These are phyloP conservation scores for Torrubiella hemipterigena DNA, from an alignment of 2,329 filamentous ascomycete species.

Conservation along the genomic window DNA sequence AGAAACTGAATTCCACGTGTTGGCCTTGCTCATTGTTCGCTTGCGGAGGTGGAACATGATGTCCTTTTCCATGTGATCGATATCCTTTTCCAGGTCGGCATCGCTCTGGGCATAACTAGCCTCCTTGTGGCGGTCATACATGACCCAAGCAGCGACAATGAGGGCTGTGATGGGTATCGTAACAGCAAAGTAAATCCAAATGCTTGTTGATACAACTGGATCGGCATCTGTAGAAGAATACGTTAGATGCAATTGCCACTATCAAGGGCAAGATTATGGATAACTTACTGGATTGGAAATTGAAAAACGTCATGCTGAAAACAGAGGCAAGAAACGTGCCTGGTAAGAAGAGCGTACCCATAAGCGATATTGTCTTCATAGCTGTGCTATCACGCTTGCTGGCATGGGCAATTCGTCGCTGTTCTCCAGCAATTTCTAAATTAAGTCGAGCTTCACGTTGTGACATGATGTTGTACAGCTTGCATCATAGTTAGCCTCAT, in stretches of 20 bases:
- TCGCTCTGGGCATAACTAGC: constrained; percentile 36
- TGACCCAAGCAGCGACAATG: constrained; percentile 44
- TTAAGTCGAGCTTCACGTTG: constrained; percentile 54
- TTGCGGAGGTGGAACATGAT: constrained; percentile 44
- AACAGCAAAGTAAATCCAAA: constrained; percentile 54
- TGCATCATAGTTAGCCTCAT: too few relatives aligned
- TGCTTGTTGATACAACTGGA: constrained; percentile 32
- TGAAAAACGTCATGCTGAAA: constrained; percentile 57
- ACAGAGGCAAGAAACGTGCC: constrained; percentile 51
- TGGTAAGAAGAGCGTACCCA: constrained; percentile 51
- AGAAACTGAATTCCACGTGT: constrained; percentile 36
- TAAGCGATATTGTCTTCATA: constrained; percentile 53
- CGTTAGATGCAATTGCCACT: constrained; percentile 2
- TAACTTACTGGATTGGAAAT: constrained; percentile 37
- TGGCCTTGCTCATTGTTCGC: constrained; percentile 42
- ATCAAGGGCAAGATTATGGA: constrained; percentile 2
- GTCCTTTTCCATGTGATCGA: constrained; percentile 43
- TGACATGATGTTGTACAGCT: constrained; percentile 57
- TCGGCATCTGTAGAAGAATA: constrained; percentile 19
- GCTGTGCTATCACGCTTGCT: constrained; percentile 50
- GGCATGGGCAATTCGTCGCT: constrained; percentile 45
- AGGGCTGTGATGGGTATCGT: constrained; percentile 44
- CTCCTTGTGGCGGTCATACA: constrained; percentile 39
- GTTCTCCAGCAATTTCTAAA: constrained; percentile 49
- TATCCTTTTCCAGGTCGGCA: constrained; percentile 38